A percentile compares a stretch with the other conserved stretches of the same genome.
Evolutionary conservation across 805 yeast genomes (phyloP).

Genomic region (Yamadazyma philogaea): DNA sequence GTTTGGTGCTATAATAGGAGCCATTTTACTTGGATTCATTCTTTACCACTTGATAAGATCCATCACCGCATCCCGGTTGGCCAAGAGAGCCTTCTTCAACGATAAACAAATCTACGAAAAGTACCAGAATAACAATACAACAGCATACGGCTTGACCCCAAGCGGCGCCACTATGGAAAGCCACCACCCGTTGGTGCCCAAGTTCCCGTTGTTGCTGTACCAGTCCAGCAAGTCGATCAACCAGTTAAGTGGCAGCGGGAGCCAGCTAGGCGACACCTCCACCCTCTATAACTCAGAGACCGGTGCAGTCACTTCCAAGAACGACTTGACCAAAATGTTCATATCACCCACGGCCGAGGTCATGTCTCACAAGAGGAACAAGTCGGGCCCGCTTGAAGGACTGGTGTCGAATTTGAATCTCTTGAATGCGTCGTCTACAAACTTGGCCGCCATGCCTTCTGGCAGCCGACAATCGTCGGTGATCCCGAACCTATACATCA

Average conservation of each 20-base stretch:
- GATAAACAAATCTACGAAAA: constrained; percentile 31
- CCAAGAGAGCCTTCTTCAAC: constrained; percentile 41
- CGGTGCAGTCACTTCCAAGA: constrained; percentile 32
- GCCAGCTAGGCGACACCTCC: constrained; percentile 31
- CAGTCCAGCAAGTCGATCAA: constrained; percentile 19
- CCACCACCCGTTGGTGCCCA: constrained; percentile 23
- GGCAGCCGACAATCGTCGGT: constrained; percentile 22
- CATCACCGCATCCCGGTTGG: constrained; percentile 47
- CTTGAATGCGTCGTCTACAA: constrained; percentile 14
- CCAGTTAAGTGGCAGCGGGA: constrained; percentile 12
- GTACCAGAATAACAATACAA: constrained; percentile 13
- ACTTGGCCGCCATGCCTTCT: constrained; percentile 19
- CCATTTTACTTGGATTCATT: constrained; percentile 49
- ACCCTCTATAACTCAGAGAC: constrained; percentile 32
- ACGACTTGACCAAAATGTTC: constrained; percentile 52
- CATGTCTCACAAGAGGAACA: constrained; percentile 44
- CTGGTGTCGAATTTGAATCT: constrained; percentile 18
- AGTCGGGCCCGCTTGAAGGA: constrained; percentile 23
- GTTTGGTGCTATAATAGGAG: constrained; percentile 68
- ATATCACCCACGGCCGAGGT: constrained; percentile 81
- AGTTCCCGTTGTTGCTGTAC: constrained; percentile 33
- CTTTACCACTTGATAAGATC: constrained; percentile 52
- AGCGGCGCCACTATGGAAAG: constrained; percentile 15
- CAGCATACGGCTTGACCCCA: constrained; percentile 22
- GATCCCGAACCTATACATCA: constrained; percentile 38